Conservation (phyloP, 2,329 filamentous ascomycete genomes). For the Lachnellula hyalina region DNA sequence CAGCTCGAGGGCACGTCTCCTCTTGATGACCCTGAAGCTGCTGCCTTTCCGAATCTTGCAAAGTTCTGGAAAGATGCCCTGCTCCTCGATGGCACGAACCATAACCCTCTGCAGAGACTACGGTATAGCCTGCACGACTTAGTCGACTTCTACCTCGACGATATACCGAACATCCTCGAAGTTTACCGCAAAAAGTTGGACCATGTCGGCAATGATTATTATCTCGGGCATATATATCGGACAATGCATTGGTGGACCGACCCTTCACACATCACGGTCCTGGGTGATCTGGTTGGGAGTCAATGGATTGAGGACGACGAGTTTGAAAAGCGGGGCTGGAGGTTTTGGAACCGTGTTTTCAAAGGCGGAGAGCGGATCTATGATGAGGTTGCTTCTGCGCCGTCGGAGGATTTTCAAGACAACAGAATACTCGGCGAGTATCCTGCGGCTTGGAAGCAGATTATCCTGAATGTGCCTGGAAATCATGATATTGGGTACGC, state of each 20-base stretch:
- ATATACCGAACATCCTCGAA: conserved; percentile 62
- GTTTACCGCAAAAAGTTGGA: conserved; percentile 76
- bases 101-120: conserved; percentile 46
- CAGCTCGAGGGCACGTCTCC: conserved; percentile 91
- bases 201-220: conserved; percentile 88
- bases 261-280: conserved; percentile 81
- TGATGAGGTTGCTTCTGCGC: conserved; percentile 48
- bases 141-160: conserved; percentile 58
- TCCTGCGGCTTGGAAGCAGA: conserved; percentile 58
- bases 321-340: conserved; percentile 64
- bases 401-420: conserved; percentile 34
- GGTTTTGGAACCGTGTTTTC: conserved; percentile 82
- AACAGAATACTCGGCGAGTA: conserved; percentile 35
- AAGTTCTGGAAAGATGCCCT: conserved; percentile 29
- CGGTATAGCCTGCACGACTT: conserved; percentile 52
- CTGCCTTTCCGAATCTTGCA: conserved; percentile 49
- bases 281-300: conserved; percentile 88
- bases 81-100: conserved; percentile 35
- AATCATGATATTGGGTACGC: conserved; percentile 98
- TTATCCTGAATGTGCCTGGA: conserved; percentile 83
- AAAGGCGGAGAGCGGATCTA: conserved; percentile 59
- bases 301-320: conserved; percentile 90
- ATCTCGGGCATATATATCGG: conserved; percentile 88
- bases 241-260: conserved; percentile 75
- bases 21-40: conserved; percentile 55